Conservation (phyloP, 768 basidiomycete species). For the Serpula lacrymans region DNA sequence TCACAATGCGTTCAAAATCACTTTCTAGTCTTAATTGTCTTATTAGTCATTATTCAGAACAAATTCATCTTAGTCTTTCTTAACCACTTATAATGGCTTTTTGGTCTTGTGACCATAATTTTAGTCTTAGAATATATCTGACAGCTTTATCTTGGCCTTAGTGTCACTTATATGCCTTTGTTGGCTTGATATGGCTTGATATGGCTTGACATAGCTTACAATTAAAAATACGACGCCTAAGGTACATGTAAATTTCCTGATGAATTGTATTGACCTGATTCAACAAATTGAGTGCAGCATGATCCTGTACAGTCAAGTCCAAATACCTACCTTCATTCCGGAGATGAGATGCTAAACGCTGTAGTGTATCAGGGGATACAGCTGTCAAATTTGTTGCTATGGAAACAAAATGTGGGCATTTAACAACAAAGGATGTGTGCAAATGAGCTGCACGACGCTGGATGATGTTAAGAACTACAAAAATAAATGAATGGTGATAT, state of each 20-base stretch:
- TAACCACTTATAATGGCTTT: too few relatives aligned
- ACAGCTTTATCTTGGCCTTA: too few relatives aligned
- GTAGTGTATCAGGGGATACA: slow-evolving; percentile 2
- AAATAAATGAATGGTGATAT: slow-evolving; percentile 22
- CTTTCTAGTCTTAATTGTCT: too few relatives aligned
- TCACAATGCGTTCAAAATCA: slow-evolving; percentile 19
- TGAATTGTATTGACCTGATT: slow-evolving; percentile 26
- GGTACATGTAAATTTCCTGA: too few relatives aligned
- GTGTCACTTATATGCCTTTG: not conserved
- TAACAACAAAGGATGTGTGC: slow-evolving; percentile 20
- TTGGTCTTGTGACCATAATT: too few relatives aligned
- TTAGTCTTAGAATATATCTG: too few relatives aligned
- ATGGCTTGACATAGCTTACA: too few relatives aligned
- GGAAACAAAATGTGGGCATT: slow-evolving; percentile 4
- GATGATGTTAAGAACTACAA: slow-evolving; percentile 24
- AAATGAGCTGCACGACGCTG: slow-evolving; percentile 21
- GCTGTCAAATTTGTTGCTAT: slow-evolving; percentile 11
- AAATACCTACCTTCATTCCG: slow-evolving; percentile 6
- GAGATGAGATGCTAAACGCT: slow-evolving; percentile 6
- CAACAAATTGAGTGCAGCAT: slow-evolving; percentile 18
- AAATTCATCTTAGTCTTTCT: too few relatives aligned
- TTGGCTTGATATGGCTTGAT: too few relatives aligned
- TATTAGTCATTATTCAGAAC: too few relatives aligned
- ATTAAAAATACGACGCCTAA: too few relatives aligned
- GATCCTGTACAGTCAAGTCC: slow-evolving; percentile 12